Percentiles rank a stretch among this genome's conserved stretches.
phyloP scores from a whole-genome alignment of 371 early-diverging fungal genomes.

The Mortierella sp. region DNA sequence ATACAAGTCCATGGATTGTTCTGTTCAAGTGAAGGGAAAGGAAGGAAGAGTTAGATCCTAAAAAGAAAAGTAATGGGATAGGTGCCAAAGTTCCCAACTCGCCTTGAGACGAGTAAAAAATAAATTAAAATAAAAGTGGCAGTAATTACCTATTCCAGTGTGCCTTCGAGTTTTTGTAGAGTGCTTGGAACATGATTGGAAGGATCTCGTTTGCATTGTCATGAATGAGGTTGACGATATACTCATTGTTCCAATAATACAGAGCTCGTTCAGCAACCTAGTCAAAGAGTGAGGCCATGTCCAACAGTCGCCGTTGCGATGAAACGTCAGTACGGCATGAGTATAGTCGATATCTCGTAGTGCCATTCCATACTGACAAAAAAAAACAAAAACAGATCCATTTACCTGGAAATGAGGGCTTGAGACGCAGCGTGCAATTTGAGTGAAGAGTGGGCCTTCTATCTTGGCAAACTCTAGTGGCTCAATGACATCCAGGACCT shows the following conservation, averaged over 20 bases:
- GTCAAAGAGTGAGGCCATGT: neutral
- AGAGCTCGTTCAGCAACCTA: constrained; percentile 96
- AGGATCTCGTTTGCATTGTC: constrained; percentile 88
- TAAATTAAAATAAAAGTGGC: no score
- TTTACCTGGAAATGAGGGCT: constrained; percentile 95
- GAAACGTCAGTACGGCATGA: no score
- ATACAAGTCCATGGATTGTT: constrained; percentile 93
- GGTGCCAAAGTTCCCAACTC: neutral
- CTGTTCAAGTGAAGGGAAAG: no score
- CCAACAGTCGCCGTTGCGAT: no score
- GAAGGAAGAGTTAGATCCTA: no score
- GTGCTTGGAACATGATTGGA: constrained; percentile 93
- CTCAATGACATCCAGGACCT: constrained; percentile 94
- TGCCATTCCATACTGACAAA: no score
- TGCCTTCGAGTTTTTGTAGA: constrained; percentile 90
- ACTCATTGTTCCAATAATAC: constrained; percentile 97
- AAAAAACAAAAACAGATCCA: neutral
- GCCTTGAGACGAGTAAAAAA: neutral
- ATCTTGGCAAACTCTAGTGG: constrained; percentile 87
- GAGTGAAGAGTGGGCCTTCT: constrained; percentile 89
- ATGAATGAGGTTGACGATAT: constrained; percentile 90
- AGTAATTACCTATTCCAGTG: constrained; percentile 93
- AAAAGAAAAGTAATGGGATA: neutral
- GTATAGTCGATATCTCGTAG: no score
- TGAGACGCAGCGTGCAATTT: constrained; percentile 91